Evolutionary conservation across 495 filamentous ascomycete species (phyloP).

Genomic region (Cercophora newfieldiana): DNA sequence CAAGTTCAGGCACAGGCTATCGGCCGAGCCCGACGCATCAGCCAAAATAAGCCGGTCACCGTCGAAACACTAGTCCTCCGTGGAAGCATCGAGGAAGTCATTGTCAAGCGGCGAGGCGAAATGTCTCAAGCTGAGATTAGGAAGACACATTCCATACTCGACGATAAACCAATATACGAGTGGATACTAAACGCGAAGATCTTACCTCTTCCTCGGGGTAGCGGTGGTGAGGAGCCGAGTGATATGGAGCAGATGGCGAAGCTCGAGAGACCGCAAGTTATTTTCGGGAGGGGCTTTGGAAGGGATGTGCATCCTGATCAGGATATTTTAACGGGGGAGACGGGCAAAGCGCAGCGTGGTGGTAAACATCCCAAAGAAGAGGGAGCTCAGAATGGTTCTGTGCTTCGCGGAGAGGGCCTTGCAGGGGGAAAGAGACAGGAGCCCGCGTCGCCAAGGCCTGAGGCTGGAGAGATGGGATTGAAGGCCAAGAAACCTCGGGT

Average conservation of each 20-base stretch:
- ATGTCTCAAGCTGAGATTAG: constrained; percentile 77
- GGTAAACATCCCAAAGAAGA: neutral
- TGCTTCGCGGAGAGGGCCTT: neutral
- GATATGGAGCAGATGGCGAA: constrained; percentile 57
- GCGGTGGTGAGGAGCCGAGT: constrained; percentile 6
- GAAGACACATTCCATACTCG: constrained; percentile 68
- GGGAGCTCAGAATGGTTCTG: too few species aligned
- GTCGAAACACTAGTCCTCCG: constrained; percentile 86
- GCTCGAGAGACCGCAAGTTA: constrained; percentile 52
- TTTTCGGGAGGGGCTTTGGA: constrained; percentile 55
- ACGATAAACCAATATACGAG: constrained; percentile 72
- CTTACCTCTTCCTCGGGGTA: constrained; percentile 55
- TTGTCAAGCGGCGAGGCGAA: constrained; percentile 67
- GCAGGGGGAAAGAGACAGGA: neutral
- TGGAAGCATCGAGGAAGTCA: constrained; percentile 82
- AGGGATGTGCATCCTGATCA: constrained; percentile 1
- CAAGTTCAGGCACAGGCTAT: constrained; percentile 89
- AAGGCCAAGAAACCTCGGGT: constrained; percentile 1
- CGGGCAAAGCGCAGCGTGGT: neutral
- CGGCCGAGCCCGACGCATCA: constrained; percentile 86
- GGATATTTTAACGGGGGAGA: neutral
- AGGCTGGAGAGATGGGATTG: neutral
- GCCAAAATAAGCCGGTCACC: constrained; percentile 74
- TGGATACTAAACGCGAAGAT: constrained; percentile 77
- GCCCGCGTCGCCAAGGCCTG: neutral